These are phyloP conservation scores for Chytridium lagenaria DNA, from an alignment of 371 early-diverging fungal genomes.

Conservation along the genomic window DNA sequence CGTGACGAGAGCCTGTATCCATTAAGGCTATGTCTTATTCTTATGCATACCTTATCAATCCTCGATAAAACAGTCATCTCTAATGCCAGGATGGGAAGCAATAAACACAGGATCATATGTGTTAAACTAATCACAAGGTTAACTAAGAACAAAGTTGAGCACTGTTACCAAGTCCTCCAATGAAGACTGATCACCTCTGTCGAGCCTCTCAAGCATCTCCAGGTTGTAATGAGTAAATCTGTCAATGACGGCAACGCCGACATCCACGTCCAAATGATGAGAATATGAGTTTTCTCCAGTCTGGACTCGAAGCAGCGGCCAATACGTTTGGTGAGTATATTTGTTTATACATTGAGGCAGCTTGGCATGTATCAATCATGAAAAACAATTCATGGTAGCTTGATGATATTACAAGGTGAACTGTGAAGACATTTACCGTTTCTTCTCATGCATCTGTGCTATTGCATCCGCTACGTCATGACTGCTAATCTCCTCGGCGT, in stretches of 20 bases:
- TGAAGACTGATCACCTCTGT: constrained; percentile 76
- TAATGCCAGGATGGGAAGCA: constrained; percentile 79
- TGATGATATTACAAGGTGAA: not conserved
- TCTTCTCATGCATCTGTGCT: constrained; percentile 94
- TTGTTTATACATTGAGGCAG: constrained; percentile 91
- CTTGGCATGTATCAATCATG: constrained; percentile 98
- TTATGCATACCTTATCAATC: constrained; percentile 47
- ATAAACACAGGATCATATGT: constrained; percentile 78
- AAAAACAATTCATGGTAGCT: constrained; percentile 95
- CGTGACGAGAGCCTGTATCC: constrained; percentile 74
- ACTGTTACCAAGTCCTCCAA: constrained; percentile 71
- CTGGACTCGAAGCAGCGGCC: constrained; percentile 87
- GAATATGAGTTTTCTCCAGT: constrained; percentile 93
- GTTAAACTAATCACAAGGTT: constrained; percentile 57
- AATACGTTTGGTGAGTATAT: constrained; percentile 92
- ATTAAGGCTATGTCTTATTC: not conserved
- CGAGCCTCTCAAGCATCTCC: constrained; percentile 85
- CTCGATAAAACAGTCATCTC: constrained; percentile 81
- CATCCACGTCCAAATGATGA: constrained; percentile 87
- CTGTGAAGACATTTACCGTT: constrained; percentile 54
- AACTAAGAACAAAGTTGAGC: constrained; percentile 1
- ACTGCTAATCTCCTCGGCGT: constrained; percentile 92
- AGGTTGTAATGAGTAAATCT: constrained; percentile 93
- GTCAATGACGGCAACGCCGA: constrained; percentile 97
- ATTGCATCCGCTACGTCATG: constrained; percentile 95